A percentile compares a stretch with the other conserved stretches of the same genome.
Evolutionary conservation across 176 grass and related monocot genomes (phyloP).

Genomic region (Otatea glauca): DNA sequence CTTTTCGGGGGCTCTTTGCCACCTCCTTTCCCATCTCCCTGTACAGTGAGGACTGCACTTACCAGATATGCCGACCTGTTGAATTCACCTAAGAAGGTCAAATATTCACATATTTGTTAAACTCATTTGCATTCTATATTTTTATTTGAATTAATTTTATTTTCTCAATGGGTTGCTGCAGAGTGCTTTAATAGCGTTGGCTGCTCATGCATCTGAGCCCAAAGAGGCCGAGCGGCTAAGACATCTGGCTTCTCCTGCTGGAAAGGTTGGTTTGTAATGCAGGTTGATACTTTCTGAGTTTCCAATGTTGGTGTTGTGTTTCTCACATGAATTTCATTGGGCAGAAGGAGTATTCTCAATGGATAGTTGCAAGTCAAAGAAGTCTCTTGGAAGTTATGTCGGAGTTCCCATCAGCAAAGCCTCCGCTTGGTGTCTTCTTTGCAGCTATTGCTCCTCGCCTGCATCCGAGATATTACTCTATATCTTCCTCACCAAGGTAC

Average conservation of each 20-base stretch:
- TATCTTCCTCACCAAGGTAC: conserved; percentile 94
- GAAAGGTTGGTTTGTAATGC: conserved; percentile 70
- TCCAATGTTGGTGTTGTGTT: conserved; percentile 9
- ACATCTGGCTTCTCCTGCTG: conserved; percentile 85
- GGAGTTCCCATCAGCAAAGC: conserved; percentile 76
- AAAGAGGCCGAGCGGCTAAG: conserved; percentile 75
- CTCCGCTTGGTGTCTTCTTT: conserved; percentile 87
- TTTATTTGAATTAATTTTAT: conserved; percentile 21
- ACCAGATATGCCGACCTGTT: conserved; percentile 88
- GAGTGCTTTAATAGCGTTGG: conserved; percentile 83
- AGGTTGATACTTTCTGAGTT: conserved; percentile 36
- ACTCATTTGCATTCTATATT: not conserved
- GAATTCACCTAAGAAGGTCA: conserved; percentile 88
- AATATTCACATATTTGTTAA: not conserved
- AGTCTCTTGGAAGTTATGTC: conserved; percentile 90
- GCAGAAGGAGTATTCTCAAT: conserved; percentile 93
- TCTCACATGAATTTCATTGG: conserved; percentile 38
- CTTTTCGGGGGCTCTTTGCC: conserved; percentile 69
- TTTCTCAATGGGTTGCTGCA: conserved; percentile 40
- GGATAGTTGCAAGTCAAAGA: conserved; percentile 83
- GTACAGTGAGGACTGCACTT: conserved; percentile 78
- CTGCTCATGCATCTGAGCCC: conserved; percentile 78
- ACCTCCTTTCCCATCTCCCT: conserved; percentile 80
- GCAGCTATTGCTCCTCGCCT: conserved; percentile 76
- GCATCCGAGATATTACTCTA: conserved; percentile 95